A percentile compares a stretch with the other conserved stretches of the same genome.
Conservation (phyloP, 2,329 filamentous ascomycete species). For the Claviceps sp. region DNA sequence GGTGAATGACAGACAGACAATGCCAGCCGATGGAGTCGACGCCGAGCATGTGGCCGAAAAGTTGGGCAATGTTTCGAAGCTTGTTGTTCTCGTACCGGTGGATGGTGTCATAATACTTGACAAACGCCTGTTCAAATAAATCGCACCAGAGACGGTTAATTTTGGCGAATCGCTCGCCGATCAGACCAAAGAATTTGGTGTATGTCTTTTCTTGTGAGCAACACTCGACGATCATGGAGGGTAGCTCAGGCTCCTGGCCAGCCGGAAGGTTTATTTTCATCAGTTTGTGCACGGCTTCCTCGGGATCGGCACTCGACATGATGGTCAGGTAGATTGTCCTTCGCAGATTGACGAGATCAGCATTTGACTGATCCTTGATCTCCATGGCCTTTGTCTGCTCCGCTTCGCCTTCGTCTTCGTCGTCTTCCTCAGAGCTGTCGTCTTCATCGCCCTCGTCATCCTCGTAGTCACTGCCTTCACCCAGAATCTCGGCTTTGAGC, state of each 20-base stretch:
- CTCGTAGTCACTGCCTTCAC: constrained; percentile 79
- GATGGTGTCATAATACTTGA: constrained; percentile 92
- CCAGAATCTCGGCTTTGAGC: constrained; percentile 85
- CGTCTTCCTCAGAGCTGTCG: constrained; percentile 59
- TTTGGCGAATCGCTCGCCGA: constrained; percentile 90
- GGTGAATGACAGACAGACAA: constrained; percentile 66
- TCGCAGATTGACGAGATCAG: constrained; percentile 83
- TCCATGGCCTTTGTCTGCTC: constrained; percentile 78
- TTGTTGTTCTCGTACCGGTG: constrained; percentile 95
- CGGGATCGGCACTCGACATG: constrained; percentile 90
- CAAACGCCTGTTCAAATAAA: constrained; percentile 80
- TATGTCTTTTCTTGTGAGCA: constrained; percentile 95
- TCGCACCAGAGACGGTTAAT: constrained; percentile 91
- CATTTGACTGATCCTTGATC: constrained; percentile 96
- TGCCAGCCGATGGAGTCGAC: constrained; percentile 90
- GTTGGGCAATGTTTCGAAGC: constrained; percentile 83
- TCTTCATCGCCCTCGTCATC: constrained; percentile 43
- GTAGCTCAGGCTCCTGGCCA: constrained; percentile 79
- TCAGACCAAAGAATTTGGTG: constrained; percentile 91
- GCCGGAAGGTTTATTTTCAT: constrained; percentile 84
- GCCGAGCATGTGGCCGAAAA: constrained; percentile 84
- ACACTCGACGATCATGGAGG: constrained; percentile 94
- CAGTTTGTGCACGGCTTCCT: constrained; percentile 94
- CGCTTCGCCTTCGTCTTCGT: constrained; percentile 53
- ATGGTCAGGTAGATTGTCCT: constrained; percentile 95